Conservation (phyloP, 345 rosid species). For the Schrenkiella parvula region DNA sequence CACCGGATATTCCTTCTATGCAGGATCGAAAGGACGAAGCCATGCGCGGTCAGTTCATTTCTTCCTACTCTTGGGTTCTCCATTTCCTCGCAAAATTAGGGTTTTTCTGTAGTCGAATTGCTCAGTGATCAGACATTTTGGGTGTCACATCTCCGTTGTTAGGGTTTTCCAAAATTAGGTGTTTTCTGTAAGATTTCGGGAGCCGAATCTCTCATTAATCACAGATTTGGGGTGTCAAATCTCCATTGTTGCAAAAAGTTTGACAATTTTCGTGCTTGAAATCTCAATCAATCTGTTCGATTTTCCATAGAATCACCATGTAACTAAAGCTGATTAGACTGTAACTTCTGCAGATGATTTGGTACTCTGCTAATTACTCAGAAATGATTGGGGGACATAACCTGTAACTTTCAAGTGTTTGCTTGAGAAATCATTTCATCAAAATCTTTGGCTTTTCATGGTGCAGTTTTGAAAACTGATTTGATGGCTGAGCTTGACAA, state of each 20-base stretch:
- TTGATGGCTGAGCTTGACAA: slow-evolving; percentile 63
- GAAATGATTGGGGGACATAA: background rate
- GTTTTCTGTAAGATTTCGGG: background rate
- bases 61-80: background rate
- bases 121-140: background rate
- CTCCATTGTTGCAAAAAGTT: too few relatives aligned
- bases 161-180: background rate
- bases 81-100: background rate
- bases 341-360: background rate
- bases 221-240: background rate
- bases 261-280: background rate
- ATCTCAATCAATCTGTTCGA: background rate
- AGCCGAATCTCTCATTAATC: background rate
- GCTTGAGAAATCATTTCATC: background rate
- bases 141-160: background rate
- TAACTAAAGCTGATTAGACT: background rate
- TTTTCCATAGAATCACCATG: background rate
- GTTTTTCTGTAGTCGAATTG: background rate
- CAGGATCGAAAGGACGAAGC: slow-evolving; percentile 45
- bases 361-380: background rate
- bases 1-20: slow-evolving; percentile 56
- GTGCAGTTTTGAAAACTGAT: slow-evolving; percentile 76
- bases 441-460: background rate
- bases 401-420: background rate
- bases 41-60: slow-evolving; percentile 26